Conservation (phyloP, 495 filamentous ascomycete species). For the Penicillium lividum region DNA sequence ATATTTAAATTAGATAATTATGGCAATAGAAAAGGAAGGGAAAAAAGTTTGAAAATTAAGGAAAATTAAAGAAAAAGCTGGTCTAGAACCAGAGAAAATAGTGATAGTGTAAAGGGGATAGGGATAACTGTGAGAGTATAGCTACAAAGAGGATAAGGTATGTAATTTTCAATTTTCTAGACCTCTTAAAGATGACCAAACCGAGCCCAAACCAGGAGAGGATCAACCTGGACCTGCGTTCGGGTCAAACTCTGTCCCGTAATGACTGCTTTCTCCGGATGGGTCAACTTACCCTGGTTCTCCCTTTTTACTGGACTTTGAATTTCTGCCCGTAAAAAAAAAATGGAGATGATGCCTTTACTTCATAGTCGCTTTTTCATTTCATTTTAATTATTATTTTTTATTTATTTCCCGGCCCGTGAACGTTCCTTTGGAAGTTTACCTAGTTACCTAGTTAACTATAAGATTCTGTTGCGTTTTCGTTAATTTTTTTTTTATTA, state of each 20-base stretch:
- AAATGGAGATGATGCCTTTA: constrained; percentile 46
- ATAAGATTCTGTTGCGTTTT: constrained; percentile 18
- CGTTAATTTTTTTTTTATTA: constrained; percentile 13
- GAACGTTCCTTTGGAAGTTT: constrained; percentile 26
- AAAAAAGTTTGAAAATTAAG: no score
- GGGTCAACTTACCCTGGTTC: constrained; percentile 38
- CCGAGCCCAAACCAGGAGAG: constrained; percentile 40
- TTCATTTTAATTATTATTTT: constrained; percentile 23
- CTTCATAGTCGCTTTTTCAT: constrained; percentile 31
- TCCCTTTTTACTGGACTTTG: constrained; percentile 33
- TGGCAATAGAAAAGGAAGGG: no score
- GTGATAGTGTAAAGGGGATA: no score
- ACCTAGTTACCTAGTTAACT: constrained; percentile 1
- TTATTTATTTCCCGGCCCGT: constrained; percentile 25
- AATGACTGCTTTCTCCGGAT: constrained; percentile 40
- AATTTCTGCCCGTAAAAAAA: constrained; percentile 27
- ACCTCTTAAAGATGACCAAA: constrained; percentile 3
- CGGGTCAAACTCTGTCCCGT: constrained; percentile 47
- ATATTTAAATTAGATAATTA: no score
- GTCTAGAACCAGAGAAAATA: no score
- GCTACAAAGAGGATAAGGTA: background rate
- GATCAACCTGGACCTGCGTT: constrained; percentile 53
- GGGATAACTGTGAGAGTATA: background rate
- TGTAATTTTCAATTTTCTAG: constrained; percentile 8
- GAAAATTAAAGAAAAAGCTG: no score